Base-by-base conservation (phyloP, 2,329 filamentous ascomycete species). In the Drechslerella coelobrocha region DNA sequence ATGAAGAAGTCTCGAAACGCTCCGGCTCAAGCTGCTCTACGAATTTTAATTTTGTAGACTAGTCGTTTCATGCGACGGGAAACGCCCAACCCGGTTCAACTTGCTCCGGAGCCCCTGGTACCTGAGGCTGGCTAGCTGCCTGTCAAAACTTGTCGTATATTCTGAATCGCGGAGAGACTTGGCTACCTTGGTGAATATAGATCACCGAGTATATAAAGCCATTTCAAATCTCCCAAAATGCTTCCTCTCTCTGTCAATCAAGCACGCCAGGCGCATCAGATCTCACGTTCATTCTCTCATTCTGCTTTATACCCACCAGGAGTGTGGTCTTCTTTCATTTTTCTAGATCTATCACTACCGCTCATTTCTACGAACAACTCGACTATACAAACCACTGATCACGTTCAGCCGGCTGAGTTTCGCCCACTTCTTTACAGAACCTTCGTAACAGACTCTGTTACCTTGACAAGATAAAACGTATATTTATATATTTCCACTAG, bases 231-330 rank as follows among this genome's bases (percentile, higher is more conserved):
- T 29, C 47, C 23, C 2, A 27, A 21, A n/a, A 41, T 34, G 9
- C 29, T 24, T 5, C n/a, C 47, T 39, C 50, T 56, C 60, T 14
- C n/a, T 41, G 39, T 56, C 48, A 63, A 37, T 55, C 57, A 57
- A 63, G 51, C 31, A 59, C 39, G 37, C 57, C 57, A 63, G 54
- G 53, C 37, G 66, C 66, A 52, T 63, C 60, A 29, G 29, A 23
- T 48, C 39, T 39, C 52, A 57, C 27, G 52, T 21, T 57, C 37
- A 47, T 41, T 60, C 48, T 53, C 12, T 14, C 34, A 59, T 2
- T 47, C 27, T 52, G 31, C n/a, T 55, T 55, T 23, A 54, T 55
- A 59, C 43, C 66, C 59, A 63, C 66, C 66, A n/a, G 66, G 66
- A 51, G 65, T 63, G 66, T 48, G 62, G 62, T 68, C 39, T 50